Base-by-base conservation (phyloP, 2,329 filamentous ascomycete genomes). In the Hymenoscyphus salicellus region DNA sequence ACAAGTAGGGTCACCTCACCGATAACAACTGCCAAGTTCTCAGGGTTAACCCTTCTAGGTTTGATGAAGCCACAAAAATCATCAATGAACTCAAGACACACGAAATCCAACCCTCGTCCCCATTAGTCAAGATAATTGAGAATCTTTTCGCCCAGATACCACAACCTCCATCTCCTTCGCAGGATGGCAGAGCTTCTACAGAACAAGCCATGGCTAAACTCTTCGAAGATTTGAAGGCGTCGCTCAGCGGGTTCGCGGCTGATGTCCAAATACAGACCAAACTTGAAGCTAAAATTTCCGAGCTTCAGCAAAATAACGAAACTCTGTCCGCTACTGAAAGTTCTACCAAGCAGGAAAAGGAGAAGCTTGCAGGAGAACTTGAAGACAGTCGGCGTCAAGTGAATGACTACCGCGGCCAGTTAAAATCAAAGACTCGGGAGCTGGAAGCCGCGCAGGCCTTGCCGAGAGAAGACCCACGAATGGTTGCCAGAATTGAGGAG, bases 1-100 rank as follows among this genome's bases (percentile, higher is more conserved):
- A 23, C 70, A 75, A 68, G 77, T 76, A 52, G 72, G 72, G 60
- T 58, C 70, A 17, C 46, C 20, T 14, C 20, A 10, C 10, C 1
- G 10, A 26, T 14, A 14, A 26, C 16, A 43, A 10, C 4, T 26
- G 11, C 20, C n/a, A 23, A 26, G 8, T 11, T 52, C 20, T 2
- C 20, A 26, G 23, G 11, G 41, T 66, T 71, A 55, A 70, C 20
- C 41, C 46, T 5, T 49, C 17, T 26, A 75, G 73, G 43, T 55
- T 75, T 43, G 69, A 72, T 5, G 63, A 68, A 57, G 38, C 69
- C 5, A 55, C 60, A 17, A 62, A 57, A n/a, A 30, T 64, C 3
- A 16, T 74, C 10, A 65, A 60, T 20, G 58, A 60, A 32, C 26
- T 71, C 26, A 65, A 66, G 30, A 67, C 36, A 17, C 41, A 57